phyloP scores from a whole-genome alignment of 352 stramenopile genomes.

The Phytopythium sindhum region DNA sequence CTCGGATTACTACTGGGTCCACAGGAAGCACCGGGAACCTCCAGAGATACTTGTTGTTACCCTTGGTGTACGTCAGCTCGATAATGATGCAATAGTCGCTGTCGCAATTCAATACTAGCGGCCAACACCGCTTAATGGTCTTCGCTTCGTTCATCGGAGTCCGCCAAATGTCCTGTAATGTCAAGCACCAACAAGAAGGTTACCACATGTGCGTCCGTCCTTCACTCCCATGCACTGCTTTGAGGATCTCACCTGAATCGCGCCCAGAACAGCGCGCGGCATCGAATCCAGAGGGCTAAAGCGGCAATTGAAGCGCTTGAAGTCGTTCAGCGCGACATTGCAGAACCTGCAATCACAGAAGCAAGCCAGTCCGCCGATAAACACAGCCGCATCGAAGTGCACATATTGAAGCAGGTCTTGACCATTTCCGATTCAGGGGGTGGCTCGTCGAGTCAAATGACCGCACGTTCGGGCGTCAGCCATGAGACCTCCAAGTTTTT shows the following conservation, averaged over 20 bases:
- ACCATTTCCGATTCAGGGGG: not conserved
- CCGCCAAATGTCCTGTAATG: not conserved
- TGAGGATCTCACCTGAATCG: not conserved
- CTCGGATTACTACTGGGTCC: not conserved
- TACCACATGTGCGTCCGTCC: too few species aligned
- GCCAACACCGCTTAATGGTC: not conserved
- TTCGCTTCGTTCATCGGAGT: not conserved
- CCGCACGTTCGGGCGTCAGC: not conserved
- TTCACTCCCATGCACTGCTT: not conserved
- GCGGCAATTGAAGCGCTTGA: not conserved
- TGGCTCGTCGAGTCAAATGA: not conserved
- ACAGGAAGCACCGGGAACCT: not conserved
- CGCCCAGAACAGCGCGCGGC: not conserved
- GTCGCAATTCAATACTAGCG: not conserved
- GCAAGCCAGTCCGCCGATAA: not conserved
- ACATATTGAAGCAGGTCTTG: too few species aligned
- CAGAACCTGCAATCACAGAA: not conserved
- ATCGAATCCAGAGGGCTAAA: not conserved
- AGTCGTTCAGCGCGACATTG: not conserved
- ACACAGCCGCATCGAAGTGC: not conserved
- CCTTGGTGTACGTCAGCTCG: not conserved
- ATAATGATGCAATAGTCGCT: not conserved
- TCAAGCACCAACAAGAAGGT: not conserved
- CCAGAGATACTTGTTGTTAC: not conserved
- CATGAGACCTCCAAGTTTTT: not conserved